phyloP scores from a whole-genome alignment of 805 yeast species.

The Candida vartiovaarae region DNA sequence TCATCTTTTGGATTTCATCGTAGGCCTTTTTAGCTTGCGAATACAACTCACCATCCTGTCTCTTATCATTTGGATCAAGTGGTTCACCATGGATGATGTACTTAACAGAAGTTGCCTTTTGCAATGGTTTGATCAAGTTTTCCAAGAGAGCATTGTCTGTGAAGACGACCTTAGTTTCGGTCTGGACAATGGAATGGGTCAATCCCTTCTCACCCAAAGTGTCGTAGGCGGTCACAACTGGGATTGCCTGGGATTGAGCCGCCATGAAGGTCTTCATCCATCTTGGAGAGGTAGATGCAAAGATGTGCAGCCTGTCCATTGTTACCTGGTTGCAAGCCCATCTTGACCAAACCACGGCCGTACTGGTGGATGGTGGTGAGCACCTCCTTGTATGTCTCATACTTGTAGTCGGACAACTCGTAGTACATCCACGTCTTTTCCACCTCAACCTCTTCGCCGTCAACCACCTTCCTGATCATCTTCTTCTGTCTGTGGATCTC shows the following conservation, averaged over 20 bases:
- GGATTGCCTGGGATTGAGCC: conserved; percentile 67
- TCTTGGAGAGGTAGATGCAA: conserved; percentile 78
- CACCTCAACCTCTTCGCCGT: conserved; percentile 65
- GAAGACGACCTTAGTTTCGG: conserved; percentile 71
- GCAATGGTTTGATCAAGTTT: conserved; percentile 65
- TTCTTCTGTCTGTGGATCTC: conserved; percentile 75
- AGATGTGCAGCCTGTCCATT: conserved; percentile 69
- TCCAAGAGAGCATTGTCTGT: conserved; percentile 73
- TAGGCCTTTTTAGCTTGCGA: conserved; percentile 49
- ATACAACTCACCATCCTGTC: conserved; percentile 55
- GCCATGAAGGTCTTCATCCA: conserved; percentile 91
- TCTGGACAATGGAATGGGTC: conserved; percentile 77
- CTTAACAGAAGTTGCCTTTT: conserved; percentile 53
- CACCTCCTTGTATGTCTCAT: conserved; percentile 55
- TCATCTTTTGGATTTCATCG: conserved; percentile 50
- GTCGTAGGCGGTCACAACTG: conserved; percentile 94
- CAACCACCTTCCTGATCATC: conserved; percentile 62
- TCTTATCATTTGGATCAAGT: conserved; percentile 54
- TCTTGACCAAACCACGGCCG: conserved; percentile 69
- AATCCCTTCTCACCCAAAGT: conserved; percentile 87
- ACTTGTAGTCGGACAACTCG: conserved; percentile 70
- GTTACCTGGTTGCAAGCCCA: conserved; percentile 62
- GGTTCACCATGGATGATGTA: conserved; percentile 65
- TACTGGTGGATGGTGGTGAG: conserved; percentile 39
- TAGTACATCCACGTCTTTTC: conserved; percentile 86